Percentiles rank a stretch among this genome's conserved stretches.
Evolutionary conservation across 1,139 yeast genomes (phyloP).

Genomic region (Taphrina flavorubra): DNA sequence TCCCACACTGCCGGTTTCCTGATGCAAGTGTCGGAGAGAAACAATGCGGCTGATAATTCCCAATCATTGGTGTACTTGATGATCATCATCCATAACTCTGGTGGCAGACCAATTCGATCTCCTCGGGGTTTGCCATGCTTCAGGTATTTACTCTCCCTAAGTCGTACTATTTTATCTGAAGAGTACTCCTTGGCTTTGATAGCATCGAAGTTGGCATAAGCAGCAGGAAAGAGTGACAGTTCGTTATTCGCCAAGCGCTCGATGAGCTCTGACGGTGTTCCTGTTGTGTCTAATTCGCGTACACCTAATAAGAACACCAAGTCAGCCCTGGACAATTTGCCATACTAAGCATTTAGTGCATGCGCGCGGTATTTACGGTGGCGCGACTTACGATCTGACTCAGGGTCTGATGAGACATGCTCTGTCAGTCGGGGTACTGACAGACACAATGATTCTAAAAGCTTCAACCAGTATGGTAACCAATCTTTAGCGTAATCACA

Average conservation of each 20-base stretch:
- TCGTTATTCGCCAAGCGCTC: conserved; percentile 30
- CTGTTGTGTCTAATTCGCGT: conserved; percentile 24
- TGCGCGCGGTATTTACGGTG: neutral
- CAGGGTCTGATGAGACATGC: conserved; percentile 38
- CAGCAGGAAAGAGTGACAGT: conserved; percentile 28
- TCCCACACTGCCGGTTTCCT: conserved; percentile 37
- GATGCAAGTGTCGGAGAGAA: conserved; percentile 32
- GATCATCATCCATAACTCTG: conserved; percentile 32
- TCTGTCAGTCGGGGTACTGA: neutral
- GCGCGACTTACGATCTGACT: conserved; percentile 34
- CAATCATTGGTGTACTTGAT: conserved; percentile 35
- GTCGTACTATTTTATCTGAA: neutral
- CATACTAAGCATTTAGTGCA: conserved; percentile 13
- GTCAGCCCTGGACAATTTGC: conserved; percentile 36
- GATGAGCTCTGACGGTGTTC: conserved; percentile 33
- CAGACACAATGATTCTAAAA: neutral
- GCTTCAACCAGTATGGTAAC: no score
- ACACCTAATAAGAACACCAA: conserved; percentile 32
- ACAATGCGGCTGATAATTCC: conserved; percentile 37
- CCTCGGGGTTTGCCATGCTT: neutral
- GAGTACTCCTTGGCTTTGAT: conserved; percentile 20
- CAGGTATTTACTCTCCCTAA: conserved; percentile 9
- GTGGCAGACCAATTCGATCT: conserved; percentile 18
- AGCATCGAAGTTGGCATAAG: conserved; percentile 24
- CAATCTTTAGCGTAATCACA: no score